Evolutionary conservation across 1,139 yeast genomes (phyloP).

Genomic region (Candida pseudoviswanathii): DNA sequence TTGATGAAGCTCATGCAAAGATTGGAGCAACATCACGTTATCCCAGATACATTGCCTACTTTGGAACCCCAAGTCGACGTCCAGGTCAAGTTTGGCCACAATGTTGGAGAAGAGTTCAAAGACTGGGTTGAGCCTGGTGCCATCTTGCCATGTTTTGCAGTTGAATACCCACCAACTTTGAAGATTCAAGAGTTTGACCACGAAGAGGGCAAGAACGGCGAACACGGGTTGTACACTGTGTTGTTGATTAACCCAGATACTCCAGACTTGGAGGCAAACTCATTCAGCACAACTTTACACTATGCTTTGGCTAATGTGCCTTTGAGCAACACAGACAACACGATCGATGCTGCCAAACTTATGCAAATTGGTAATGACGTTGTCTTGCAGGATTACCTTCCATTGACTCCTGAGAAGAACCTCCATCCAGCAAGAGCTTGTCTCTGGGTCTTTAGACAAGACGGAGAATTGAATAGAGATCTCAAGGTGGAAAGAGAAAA

Average conservation of each 20-base stretch:
- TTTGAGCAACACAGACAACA: slow-evolving; percentile 59
- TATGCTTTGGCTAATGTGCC: slow-evolving; percentile 78
- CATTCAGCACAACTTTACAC: slow-evolving; percentile 71
- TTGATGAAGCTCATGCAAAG: slow-evolving; percentile 84
- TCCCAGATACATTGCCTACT: slow-evolving; percentile 94
- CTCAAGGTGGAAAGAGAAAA: slow-evolving; percentile 31
- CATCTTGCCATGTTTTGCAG: slow-evolving; percentile 70
- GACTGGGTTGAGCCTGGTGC: slow-evolving; percentile 82
- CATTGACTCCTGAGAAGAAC: slow-evolving; percentile 91
- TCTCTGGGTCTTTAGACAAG: slow-evolving; percentile 89
- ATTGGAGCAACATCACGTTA: slow-evolving; percentile 78
- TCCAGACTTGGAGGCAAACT: slow-evolving; percentile 72
- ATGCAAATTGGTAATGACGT: slow-evolving; percentile 38
- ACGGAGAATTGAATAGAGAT: slow-evolving; percentile 19
- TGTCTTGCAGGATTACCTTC: slow-evolving; percentile 65
- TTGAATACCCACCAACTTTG: slow-evolving; percentile 72
- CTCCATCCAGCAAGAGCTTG: slow-evolving; percentile 80
- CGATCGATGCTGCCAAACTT: slow-evolving; percentile 54
- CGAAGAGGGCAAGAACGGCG: slow-evolving; percentile 23
- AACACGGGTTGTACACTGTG: slow-evolving; percentile 64
- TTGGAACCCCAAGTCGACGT: slow-evolving; percentile 82
- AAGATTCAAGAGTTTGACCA: slow-evolving; percentile 71
- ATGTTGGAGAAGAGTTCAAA: slow-evolving; percentile 48
- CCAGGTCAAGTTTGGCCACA: slow-evolving; percentile 72
- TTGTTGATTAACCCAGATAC: slow-evolving; percentile 89